Base-by-base conservation (phyloP, 164 flowering plant genomes). In the Malania oleifera region DNA sequence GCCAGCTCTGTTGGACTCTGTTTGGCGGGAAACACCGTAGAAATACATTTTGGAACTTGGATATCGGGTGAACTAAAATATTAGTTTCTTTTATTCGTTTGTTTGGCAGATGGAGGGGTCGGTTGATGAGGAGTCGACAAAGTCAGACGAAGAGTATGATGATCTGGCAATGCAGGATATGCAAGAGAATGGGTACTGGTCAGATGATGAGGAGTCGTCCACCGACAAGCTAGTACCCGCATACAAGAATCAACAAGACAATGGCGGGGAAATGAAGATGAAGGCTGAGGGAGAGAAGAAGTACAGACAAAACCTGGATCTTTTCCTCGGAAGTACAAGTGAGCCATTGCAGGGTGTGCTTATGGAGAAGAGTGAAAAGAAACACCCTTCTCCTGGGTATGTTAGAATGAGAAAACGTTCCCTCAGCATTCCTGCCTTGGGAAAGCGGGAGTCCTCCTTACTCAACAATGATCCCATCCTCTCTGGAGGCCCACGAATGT, bases 91-190 rank as follows among this genome's bases (percentile, higher is more conserved):
- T 22, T 56, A 29, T 24, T 12, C 9, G 35, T 31, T 31, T 3
- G 2, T 15, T 56, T 19, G 20, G 53, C 77, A 92, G 98, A 66
- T 79, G 64, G 84, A 87, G 40, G 99, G 99, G 12, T 93, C 99
- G 10, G 96, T 93, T 45, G 99, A 93, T 47, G 99, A 93, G 64
- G 91, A 74, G 66, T 90, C 91, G 0, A 85, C 89, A 3, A 87
- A 85, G 70, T 86, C 99, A 0, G 96, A 93, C 65, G 99, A 93
- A 70, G 99, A 93, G 78, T 93, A 86, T 38, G 96, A 86, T 48
- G 99, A 93, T 76, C 82, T 93, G 39, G 99, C 97, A 20, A 88
- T 92, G 93, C 80, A 65, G 47, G 95, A 92, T 63, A 73, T 69
- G 24, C 78, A 57, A 67, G 91, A 85, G 54, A 80, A 64, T 56